phyloP scores from a whole-genome alignment of 148 eudicot genomes.

The Selenicereus undatus region DNA sequence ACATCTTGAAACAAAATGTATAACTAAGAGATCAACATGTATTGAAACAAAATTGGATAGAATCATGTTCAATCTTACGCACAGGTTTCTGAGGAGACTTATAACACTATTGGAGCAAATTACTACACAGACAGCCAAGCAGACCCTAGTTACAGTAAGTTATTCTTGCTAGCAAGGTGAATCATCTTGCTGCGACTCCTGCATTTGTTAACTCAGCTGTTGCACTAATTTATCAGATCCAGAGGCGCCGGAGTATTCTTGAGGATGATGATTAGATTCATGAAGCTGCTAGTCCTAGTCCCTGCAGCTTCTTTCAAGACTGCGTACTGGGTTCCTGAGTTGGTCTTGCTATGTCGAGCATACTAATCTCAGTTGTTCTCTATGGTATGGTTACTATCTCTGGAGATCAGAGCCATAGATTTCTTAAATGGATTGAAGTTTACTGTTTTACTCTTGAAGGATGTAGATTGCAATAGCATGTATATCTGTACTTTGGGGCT shows the following conservation, averaged over 20 bases:
- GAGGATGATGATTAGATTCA: constrained; percentile 78
- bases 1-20: too few relatives aligned
- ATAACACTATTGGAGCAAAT: constrained; percentile 91
- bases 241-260: constrained; percentile 94
- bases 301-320: background rate
- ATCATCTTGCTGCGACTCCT: background rate
- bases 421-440: background rate
- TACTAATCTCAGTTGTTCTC: background rate
- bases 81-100: constrained; percentile 93
- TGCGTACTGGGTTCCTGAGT: background rate
- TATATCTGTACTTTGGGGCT: constrained; percentile 7
- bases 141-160: constrained; percentile 94
- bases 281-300: background rate
- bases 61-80: constrained; percentile 9
- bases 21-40: background rate
- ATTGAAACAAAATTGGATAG: background rate
- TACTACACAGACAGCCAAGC: constrained; percentile 83
- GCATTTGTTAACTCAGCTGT: constrained; percentile 13
- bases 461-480: constrained; percentile 1
- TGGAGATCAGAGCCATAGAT: background rate
- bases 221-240: constrained; percentile 51
- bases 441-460: background rate
- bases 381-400: background rate
- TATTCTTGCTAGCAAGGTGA: background rate
- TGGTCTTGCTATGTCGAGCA: constrained; percentile 1